These are phyloP conservation scores for Skeletonema menzelii DNA, from an alignment of 108 stramenopile species.

Conservation along the genomic window DNA sequence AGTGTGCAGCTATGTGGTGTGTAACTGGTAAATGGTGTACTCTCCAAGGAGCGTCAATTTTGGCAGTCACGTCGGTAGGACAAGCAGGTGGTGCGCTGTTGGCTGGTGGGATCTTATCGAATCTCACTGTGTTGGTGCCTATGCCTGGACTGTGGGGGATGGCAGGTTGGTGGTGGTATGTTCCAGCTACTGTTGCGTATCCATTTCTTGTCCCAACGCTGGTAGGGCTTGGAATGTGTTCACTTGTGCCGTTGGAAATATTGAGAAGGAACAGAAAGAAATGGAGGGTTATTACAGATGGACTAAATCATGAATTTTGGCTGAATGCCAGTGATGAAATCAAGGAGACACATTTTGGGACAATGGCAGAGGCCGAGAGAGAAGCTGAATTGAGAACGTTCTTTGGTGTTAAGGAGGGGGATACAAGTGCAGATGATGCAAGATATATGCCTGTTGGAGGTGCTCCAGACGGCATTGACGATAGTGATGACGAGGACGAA, in stretches of 20 bases:
- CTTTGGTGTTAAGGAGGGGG: slow-evolving; percentile 44
- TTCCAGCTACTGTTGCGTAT: slow-evolving; percentile 57
- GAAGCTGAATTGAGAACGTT: slow-evolving; percentile 47
- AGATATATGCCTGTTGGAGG: slow-evolving; percentile 51
- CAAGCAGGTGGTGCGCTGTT: slow-evolving; percentile 53
- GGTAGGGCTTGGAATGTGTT: slow-evolving; percentile 43
- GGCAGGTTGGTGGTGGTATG: slow-evolving; percentile 58
- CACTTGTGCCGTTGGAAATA: slow-evolving; percentile 48
- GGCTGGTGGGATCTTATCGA: slow-evolving; percentile 49
- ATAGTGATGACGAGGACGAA: slow-evolving; percentile 45
- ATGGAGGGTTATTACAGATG: slow-evolving; percentile 46
- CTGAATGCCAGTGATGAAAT: slow-evolving; percentile 25
- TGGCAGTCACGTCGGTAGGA: slow-evolving; percentile 46
- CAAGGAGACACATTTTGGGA: slow-evolving; percentile 43
- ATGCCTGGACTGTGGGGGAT: slow-evolving; percentile 56
- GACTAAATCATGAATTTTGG: slow-evolving; percentile 57
- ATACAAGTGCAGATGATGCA: slow-evolving; percentile 32
- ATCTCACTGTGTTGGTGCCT: slow-evolving; percentile 42
- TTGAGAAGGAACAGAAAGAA: slow-evolving; percentile 49
- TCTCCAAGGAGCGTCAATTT: slow-evolving; percentile 50
- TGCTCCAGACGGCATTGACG: slow-evolving; percentile 23
- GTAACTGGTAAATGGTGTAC: slow-evolving; percentile 49
- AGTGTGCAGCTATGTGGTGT: slow-evolving; percentile 59
- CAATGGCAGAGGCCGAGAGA: slow-evolving; percentile 39
- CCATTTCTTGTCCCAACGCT: slow-evolving; percentile 51